These are phyloP conservation scores for Oryza punctata DNA, from an alignment of 176 grass and related monocot genomes.

Conservation along the genomic window DNA sequence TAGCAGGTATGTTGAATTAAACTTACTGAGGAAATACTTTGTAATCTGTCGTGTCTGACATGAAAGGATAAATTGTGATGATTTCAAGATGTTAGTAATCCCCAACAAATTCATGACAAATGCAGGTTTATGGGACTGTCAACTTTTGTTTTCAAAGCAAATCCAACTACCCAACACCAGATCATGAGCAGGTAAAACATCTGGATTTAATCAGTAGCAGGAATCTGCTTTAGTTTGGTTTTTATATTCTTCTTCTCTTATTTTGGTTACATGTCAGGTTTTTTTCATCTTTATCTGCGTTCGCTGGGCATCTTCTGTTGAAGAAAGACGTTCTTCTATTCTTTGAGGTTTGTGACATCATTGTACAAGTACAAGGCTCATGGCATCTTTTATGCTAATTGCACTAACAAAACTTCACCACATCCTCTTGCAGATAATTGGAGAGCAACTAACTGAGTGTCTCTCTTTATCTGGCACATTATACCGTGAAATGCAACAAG, in stretches of 20 bases:
- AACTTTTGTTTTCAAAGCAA: slow-evolving; percentile 42
- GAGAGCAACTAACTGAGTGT: slow-evolving; percentile 56
- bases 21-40: slow-evolving; percentile 6
- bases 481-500: slow-evolving; percentile 36
- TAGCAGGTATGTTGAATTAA: slow-evolving; percentile 53
- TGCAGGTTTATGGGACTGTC: slow-evolving; percentile 67
- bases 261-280: slow-evolving; percentile 44
- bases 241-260: slow-evolving; percentile 29
- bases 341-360: slow-evolving; percentile 56
- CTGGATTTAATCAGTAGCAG: background rate
- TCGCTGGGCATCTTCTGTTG: slow-evolving; percentile 33
- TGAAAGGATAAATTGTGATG: background rate
- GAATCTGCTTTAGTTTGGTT: slow-evolving; percentile 7
- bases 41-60: slow-evolving; percentile 3
- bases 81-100: slow-evolving; percentile 24
- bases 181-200: slow-evolving; percentile 46
- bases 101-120: slow-evolving; percentile 7
- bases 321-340: slow-evolving; percentile 49
- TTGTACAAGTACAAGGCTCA: background rate
- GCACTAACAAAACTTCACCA: background rate
- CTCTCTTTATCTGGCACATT: slow-evolving; percentile 37
- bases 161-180: slow-evolving; percentile 39
- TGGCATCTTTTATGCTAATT: background rate
- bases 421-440: slow-evolving; percentile 48
- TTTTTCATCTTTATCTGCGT: slow-evolving; percentile 45